A percentile compares a stretch with the other conserved stretches of the same genome.
Conservation (phyloP, 1,139 yeast genomes). For the Scheffersomyces lignicola region DNA sequence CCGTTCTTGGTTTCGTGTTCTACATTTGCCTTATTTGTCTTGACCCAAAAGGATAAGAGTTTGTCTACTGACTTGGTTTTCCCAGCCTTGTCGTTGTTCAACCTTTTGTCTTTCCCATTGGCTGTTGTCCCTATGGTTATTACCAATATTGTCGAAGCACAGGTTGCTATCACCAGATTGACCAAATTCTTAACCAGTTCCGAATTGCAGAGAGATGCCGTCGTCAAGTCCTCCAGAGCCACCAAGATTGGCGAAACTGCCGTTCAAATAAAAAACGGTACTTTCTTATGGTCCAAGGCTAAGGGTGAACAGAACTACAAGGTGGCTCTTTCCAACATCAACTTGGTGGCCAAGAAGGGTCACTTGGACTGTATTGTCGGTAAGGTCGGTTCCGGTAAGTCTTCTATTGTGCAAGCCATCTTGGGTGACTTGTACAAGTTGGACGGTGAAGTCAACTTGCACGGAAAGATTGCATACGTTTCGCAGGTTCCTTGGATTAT, state of each 20-base stretch:
- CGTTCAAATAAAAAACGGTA: conserved; percentile 68
- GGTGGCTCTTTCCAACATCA: conserved; percentile 72
- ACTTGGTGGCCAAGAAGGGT: conserved; percentile 73
- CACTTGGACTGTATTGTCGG: conserved; percentile 88
- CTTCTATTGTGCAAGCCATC: conserved; percentile 79
- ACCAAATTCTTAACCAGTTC: conserved; percentile 69
- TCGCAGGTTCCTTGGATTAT: conserved; percentile 82
- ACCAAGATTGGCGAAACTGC: conserved; percentile 63
- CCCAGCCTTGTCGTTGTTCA: conserved; percentile 89
- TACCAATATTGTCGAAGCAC: conserved; percentile 83
- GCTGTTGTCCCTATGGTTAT: conserved; percentile 93
- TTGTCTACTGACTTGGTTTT: conserved; percentile 90
- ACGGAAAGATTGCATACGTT: conserved; percentile 86
- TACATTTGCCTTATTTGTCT: conserved; percentile 83
- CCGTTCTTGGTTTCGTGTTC: conserved; percentile 91
- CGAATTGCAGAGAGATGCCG: conserved; percentile 82
- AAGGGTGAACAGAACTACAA: conserved; percentile 62
- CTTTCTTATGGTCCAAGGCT: conserved; percentile 85
- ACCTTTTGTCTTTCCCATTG: conserved; percentile 84
- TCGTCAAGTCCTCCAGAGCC: conserved; percentile 55
- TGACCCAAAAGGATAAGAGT: conserved; percentile 59
- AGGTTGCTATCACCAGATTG: conserved; percentile 81
- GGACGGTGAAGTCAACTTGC: conserved; percentile 70
- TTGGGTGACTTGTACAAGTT: conserved; percentile 84
- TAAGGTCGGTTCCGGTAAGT: conserved; percentile 90